Evolutionary conservation across 2,329 filamentous ascomycete species (phyloP).

Genomic region (Exophiala calicioides): DNA sequence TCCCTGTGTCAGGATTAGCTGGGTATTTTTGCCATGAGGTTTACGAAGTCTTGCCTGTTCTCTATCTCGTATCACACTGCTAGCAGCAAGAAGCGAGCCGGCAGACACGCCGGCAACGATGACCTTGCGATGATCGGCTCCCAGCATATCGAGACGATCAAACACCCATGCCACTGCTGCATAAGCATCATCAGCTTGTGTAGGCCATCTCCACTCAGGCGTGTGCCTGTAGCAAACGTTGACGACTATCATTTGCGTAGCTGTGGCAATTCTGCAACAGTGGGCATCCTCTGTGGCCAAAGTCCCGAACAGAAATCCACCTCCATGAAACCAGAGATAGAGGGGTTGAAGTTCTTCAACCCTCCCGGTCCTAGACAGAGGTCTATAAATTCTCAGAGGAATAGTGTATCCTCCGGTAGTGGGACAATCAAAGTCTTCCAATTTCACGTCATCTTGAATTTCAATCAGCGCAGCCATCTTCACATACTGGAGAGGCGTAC

Average conservation of each 20-base stretch:
- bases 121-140: slow-evolving; percentile 75
- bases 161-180: slow-evolving; percentile 70
- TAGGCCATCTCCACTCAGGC: slow-evolving; percentile 56
- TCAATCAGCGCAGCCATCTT: background rate
- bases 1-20: too few species aligned
- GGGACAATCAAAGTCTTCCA: background rate
- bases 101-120: slow-evolving; percentile 78
- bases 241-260: slow-evolving; percentile 27
- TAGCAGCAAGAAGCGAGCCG: slow-evolving; percentile 41
- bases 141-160: slow-evolving; percentile 76
- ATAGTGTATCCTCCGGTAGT: too few species aligned
- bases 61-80: background rate
- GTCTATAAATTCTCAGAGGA: background rate
- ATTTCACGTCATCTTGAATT: slow-evolving; percentile 29
- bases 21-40: slow-evolving; percentile 29
- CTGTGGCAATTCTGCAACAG: slow-evolving; percentile 50
- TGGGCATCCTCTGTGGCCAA: slow-evolving; percentile 55
- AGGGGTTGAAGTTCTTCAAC: slow-evolving; percentile 46
- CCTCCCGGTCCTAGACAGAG: background rate
- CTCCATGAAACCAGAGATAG: slow-evolving; percentile 57
- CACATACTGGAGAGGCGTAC: too few species aligned
- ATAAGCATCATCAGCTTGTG: slow-evolving; percentile 55
- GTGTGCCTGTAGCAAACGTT: slow-evolving; percentile 63
- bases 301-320: slow-evolving; percentile 59
- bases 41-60: too few species aligned